Percentiles rank a stretch among this genome's conserved stretches.
These are phyloP conservation scores for Orbilia blumenaviensis DNA, from an alignment of 2,329 filamentous ascomycete species.

Conservation along the genomic window DNA sequence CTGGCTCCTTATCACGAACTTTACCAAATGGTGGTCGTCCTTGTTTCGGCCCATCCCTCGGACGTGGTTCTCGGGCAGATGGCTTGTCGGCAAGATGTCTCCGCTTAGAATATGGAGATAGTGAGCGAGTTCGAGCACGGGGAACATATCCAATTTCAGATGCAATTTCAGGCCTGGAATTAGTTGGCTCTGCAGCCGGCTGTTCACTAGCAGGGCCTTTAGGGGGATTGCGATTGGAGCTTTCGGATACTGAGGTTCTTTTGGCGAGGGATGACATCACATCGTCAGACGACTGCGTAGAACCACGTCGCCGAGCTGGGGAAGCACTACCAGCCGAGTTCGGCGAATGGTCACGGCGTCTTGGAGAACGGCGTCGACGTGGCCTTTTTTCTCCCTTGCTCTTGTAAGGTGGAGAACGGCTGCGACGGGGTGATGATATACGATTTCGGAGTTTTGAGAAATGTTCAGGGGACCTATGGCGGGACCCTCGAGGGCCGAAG, in stretches of 20 bases:
- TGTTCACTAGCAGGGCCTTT: background rate
- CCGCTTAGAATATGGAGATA: conserved; percentile 42
- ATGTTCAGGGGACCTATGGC: conserved; percentile 23
- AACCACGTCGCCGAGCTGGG: conserved; percentile 31
- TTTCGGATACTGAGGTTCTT: background rate
- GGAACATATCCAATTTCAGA: conserved; percentile 25
- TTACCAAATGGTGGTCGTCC: conserved; percentile 31
- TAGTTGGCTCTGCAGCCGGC: background rate
- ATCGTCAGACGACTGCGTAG: conserved; percentile 32
- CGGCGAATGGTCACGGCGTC: conserved; percentile 33
- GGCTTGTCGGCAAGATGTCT: conserved; percentile 18
- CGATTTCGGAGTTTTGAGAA: conserved; percentile 16
- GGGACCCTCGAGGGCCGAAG: conserved; percentile 3
- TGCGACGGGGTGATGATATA: conserved; percentile 24
- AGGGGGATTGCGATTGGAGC: background rate
- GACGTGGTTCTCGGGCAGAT: conserved; percentile 1
- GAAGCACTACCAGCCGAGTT: conserved; percentile 25
- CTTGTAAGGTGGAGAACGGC: conserved; percentile 33
- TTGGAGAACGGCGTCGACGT: conserved; percentile 30
- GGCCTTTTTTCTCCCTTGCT: conserved; percentile 41
- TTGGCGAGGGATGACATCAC: conserved; percentile 39
- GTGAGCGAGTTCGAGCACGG: conserved; percentile 16
- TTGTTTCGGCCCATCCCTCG: conserved; percentile 17
- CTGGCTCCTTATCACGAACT: conserved; percentile 31
- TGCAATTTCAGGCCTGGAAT: conserved; percentile 17